These are phyloP conservation scores for Amanita jacksonii DNA, from an alignment of 768 basidiomycete genomes.

Conservation along the genomic window DNA sequence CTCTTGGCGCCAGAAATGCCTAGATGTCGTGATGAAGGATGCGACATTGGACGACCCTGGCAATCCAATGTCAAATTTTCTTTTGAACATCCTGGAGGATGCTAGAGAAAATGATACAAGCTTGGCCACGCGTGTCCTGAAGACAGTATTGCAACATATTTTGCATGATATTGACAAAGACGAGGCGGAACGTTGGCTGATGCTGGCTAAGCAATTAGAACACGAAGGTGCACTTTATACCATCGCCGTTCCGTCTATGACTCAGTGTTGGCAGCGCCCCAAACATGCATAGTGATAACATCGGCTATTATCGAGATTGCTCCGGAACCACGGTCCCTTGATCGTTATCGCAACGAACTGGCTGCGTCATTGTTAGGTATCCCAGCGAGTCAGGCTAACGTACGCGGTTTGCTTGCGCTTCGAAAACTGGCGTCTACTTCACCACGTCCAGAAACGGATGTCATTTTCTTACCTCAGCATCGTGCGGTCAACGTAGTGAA, in stretches of 20 bases:
- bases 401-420: conserved; percentile 59
- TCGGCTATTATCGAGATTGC: conserved; percentile 50
- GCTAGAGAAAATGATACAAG: conserved; percentile 33
- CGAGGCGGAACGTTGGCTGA: conserved; percentile 75
- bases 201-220: conserved; percentile 55
- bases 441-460: conserved; percentile 69
- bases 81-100: conserved; percentile 21
- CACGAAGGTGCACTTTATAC: conserved; percentile 38
- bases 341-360: conserved; percentile 82
- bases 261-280: conserved; percentile 64
- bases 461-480: conserved; percentile 76
- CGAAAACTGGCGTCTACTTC: conserved; percentile 64
- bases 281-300: conserved; percentile 58
- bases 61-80: conserved; percentile 18
- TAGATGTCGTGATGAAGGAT: conserved; percentile 24
- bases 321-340: conserved; percentile 61
- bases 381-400: conserved; percentile 48
- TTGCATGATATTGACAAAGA: conserved; percentile 46
- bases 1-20: conserved; percentile 38
- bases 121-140: conserved; percentile 51
- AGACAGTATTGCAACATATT: conserved; percentile 48
- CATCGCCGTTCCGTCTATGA: too few relatives aligned
- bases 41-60: conserved; percentile 12
- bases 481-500: conserved; percentile 85
- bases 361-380: conserved; percentile 74